These are phyloP conservation scores for Pontederia paniculata DNA, from an alignment of 176 grass and related monocot genomes.

Conservation along the genomic window DNA sequence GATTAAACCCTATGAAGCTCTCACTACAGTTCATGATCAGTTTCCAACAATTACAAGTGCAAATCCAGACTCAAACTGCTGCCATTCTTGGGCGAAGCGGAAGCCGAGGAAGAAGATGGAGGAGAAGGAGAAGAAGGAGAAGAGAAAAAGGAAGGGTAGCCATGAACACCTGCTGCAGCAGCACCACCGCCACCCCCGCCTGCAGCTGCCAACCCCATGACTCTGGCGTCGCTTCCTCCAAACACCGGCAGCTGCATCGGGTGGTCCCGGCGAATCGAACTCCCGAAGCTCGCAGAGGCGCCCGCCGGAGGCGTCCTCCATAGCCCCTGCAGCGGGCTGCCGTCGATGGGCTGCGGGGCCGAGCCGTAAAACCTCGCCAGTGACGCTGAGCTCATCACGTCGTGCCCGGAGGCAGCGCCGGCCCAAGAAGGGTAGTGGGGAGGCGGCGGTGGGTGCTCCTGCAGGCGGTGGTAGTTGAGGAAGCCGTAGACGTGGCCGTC, in stretches of 20 bases:
- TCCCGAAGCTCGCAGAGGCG: slow-evolving; percentile 9
- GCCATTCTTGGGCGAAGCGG: not conserved
- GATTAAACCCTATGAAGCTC: not conserved
- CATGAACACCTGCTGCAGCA: too few relatives aligned
- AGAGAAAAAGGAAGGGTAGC: slow-evolving; percentile 10
- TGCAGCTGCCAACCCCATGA: slow-evolving; percentile 6
- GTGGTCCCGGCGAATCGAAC: slow-evolving; percentile 17
- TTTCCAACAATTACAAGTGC: slow-evolving; percentile 44
- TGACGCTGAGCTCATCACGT: slow-evolving; percentile 14
- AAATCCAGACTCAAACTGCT: slow-evolving; percentile 73
- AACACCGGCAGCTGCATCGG: slow-evolving; percentile 15
- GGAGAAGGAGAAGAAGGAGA: slow-evolving; percentile 33
- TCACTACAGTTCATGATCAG: slow-evolving; percentile 1
- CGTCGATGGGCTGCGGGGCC: slow-evolving; percentile 50
- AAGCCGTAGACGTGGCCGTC: slow-evolving; percentile 24
- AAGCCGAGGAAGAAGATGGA: slow-evolving; percentile 22
- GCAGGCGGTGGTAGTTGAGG: slow-evolving; percentile 34
- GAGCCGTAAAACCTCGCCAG: slow-evolving; percentile 35
- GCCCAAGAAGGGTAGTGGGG: slow-evolving; percentile 73
- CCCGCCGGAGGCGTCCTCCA: slow-evolving; percentile 24
- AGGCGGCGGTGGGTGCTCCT: slow-evolving; percentile 5
- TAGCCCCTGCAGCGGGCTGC: slow-evolving; percentile 31
- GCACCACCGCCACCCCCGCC: not conserved
- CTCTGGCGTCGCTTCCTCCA: slow-evolving; percentile 25
- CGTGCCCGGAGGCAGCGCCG: slow-evolving; percentile 6